phyloP scores from a whole-genome alignment of 257 asterid genomes.

The Cinchona pubescens region DNA sequence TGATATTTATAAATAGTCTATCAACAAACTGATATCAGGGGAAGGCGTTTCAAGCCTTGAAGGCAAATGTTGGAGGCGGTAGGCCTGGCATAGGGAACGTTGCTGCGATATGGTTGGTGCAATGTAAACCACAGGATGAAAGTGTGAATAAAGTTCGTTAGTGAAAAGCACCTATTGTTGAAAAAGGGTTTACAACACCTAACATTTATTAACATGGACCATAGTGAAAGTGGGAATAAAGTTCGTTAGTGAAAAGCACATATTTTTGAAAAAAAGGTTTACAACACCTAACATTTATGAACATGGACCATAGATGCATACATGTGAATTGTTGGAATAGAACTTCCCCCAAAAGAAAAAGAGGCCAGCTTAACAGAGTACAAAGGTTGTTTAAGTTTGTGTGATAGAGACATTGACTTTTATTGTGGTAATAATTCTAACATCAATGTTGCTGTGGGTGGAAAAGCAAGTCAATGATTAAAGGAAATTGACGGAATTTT shows the following conservation, averaged over 20 bases:
- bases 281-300: not conserved
- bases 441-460: not conserved
- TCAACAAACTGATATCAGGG: too few relatives aligned
- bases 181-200: not conserved
- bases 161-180: not conserved
- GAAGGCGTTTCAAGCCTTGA: not conserved
- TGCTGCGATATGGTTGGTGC: not conserved
- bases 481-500: not conserved
- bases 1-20: too few relatives aligned
- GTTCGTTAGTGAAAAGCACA: not conserved
- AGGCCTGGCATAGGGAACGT: not conserved
- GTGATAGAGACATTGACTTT: not conserved
- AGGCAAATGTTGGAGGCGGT: not conserved
- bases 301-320: not conserved
- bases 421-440: not conserved
- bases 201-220: not conserved
- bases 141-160: not conserved
- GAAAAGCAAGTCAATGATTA: not conserved
- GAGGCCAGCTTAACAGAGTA: not conserved
- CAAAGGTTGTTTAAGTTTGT: not conserved
- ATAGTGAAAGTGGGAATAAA: not conserved
- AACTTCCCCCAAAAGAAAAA: not conserved
- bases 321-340: not conserved
- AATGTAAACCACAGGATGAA: not conserved
- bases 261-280: not conserved